phyloP scores from a whole-genome alignment of 768 basidiomycete genomes.

The Auricularia cornea region DNA sequence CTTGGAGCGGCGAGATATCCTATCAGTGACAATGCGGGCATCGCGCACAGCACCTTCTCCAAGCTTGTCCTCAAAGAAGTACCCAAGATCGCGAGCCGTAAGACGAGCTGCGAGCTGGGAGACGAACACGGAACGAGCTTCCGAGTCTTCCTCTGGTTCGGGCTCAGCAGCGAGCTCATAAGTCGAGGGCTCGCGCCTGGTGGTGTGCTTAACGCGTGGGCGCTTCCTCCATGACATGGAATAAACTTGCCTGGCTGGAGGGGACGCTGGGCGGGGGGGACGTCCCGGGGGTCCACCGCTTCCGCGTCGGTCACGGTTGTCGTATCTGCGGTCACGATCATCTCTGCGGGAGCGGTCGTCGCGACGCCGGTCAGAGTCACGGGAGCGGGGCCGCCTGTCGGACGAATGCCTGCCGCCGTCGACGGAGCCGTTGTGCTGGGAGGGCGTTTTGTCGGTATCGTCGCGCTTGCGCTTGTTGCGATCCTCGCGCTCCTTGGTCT shows the following conservation, averaged over 20 bases:
- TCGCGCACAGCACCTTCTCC: conserved; percentile 93
- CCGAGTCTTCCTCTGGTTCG: conserved; percentile 93
- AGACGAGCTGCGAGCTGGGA: conserved; percentile 96
- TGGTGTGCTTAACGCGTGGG: not conserved
- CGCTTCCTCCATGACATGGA: no score
- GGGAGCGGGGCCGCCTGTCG: not conserved
- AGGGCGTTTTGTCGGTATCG: conserved; percentile 34
- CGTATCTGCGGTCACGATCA: conserved; percentile 2
- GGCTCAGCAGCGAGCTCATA: conserved; percentile 53
- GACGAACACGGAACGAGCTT: conserved; percentile 97
- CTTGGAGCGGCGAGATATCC: conserved; percentile 93
- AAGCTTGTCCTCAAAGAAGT: conserved; percentile 97
- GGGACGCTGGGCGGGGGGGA: conserved; percentile 21
- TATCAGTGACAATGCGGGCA: conserved; percentile 91
- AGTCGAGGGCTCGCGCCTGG: conserved; percentile 61
- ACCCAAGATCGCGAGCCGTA: conserved; percentile 93
- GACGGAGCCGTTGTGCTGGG: conserved; percentile 14
- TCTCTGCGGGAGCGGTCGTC: conserved; percentile 9
- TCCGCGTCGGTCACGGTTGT: conserved; percentile 21
- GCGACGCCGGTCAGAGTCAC: conserved; percentile 5
- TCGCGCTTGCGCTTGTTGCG: conserved; percentile 61
- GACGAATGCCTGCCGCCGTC: conserved; percentile 5
- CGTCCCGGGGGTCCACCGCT: conserved; percentile 37
- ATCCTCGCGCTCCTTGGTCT: conserved; percentile 40
- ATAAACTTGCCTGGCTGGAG: conserved; percentile 3